Conservation (phyloP, 2,329 filamentous ascomycete genomes). For the Fusarium pininemorale region DNA sequence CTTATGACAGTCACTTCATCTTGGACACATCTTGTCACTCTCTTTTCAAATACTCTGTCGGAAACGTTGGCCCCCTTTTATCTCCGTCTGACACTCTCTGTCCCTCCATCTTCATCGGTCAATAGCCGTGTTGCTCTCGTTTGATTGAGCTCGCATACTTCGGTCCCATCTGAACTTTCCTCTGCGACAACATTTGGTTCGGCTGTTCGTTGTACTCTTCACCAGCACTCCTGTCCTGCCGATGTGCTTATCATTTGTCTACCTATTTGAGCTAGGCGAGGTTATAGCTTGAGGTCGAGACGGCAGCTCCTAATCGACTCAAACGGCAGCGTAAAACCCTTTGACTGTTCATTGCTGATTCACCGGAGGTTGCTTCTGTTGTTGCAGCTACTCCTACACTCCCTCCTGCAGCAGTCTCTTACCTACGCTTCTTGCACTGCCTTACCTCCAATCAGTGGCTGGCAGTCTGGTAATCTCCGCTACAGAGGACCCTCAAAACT, state of each 20-base stretch:
- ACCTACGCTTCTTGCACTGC: constrained; percentile 2
- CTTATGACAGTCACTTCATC: not conserved
- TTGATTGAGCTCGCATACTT: constrained; percentile 16
- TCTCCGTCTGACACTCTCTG: constrained; percentile 20
- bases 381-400: constrained; percentile 9
- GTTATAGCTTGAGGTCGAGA: constrained; percentile 1
- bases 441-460: constrained; percentile 36
- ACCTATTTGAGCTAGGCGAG: constrained; percentile 3
- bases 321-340: not conserved
- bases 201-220: not conserved
- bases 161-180: not conserved
- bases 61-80: constrained; percentile 27
- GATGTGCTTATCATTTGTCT: not conserved
- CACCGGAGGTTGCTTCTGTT: not conserved
- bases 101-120: constrained; percentile 26
- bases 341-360: constrained; percentile 8
- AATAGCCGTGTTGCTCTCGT: constrained; percentile 10
- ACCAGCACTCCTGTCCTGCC: not conserved
- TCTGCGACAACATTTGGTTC: not conserved
- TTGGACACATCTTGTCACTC: constrained; percentile 13
- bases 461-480: constrained; percentile 21
- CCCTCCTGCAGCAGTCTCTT: constrained; percentile 27
- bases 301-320: constrained; percentile 1
- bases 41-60: constrained; percentile 16
- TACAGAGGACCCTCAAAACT: constrained; percentile 29